A percentile compares a stretch with the other conserved stretches of the same genome.
phyloP scores from a whole-genome alignment of 2,329 filamentous ascomycete genomes.

The Sclerotinia spermophila region DNA sequence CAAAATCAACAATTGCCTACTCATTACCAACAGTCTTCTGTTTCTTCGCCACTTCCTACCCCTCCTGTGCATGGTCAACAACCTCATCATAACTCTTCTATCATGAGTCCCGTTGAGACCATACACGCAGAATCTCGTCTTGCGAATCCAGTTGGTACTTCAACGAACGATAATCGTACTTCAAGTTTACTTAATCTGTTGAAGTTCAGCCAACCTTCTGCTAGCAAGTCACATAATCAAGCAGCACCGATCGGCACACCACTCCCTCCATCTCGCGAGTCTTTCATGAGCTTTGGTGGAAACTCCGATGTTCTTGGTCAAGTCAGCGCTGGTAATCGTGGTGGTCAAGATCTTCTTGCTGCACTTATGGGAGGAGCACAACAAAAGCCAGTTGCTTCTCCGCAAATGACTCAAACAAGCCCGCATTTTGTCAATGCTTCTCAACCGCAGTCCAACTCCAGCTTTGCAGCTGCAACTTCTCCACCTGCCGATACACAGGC shows the following conservation, averaged over 20 bases:
- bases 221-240: conserved; percentile 26
- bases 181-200: conserved; percentile 61
- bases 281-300: conserved; percentile 28
- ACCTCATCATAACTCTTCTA: conserved; percentile 53
- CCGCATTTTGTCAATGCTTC: conserved; percentile 30
- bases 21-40: conserved; percentile 52
- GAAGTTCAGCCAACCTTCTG: conserved; percentile 54
- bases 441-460: conserved; percentile 24
- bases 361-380: conserved; percentile 33
- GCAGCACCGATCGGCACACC: conserved; percentile 34
- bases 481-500: conserved; percentile 72
- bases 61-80: conserved; percentile 51
- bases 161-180: conserved; percentile 46
- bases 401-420: conserved; percentile 25
- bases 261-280: conserved; percentile 32
- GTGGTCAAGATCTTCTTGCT: conserved; percentile 34
- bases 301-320: conserved; percentile 26
- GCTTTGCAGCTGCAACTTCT: conserved; percentile 45
- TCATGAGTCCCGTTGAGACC: conserved; percentile 52
- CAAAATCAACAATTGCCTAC: conserved; percentile 32
- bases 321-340: conserved; percentile 23
- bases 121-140: conserved; percentile 39
- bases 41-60: conserved; percentile 56
- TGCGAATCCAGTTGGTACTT: conserved; percentile 36
- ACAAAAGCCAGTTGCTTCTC: conserved; percentile 23